Evolutionary conservation across 441 rosid species (phyloP).

Genomic region (Macaranga tanarius): DNA sequence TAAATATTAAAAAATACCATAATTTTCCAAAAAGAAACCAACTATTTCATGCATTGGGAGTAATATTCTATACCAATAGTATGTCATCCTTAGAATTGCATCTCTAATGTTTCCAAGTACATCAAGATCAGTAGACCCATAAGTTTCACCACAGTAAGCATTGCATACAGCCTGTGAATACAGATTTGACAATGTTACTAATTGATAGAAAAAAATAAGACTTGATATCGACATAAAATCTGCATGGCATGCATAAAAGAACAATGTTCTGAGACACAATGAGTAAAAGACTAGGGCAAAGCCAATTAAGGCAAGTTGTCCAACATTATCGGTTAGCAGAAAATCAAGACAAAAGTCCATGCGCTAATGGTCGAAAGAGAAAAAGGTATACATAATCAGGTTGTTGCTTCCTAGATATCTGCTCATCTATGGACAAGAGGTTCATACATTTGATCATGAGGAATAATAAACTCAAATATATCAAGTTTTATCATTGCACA

Average conservation of each 20-base stretch:
- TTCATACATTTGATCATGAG: not conserved
- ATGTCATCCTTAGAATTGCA: conserved; percentile 84
- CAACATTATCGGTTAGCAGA: not conserved
- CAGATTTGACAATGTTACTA: conserved; percentile 19
- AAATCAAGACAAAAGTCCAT: not conserved
- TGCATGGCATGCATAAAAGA: not conserved
- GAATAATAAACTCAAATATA: not conserved
- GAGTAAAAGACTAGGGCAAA: not conserved
- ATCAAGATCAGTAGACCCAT: conserved; percentile 61
- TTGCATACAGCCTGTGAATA: conserved; percentile 73
- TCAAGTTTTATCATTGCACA: not conserved
- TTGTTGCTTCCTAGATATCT: not conserved
- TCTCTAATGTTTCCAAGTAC: conserved; percentile 73
- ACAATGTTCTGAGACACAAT: not conserved
- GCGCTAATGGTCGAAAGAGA: not conserved
- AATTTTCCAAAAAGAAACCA: conserved; percentile 16
- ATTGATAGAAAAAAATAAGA: not conserved
- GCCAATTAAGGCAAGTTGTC: not conserved
- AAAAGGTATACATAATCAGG: not conserved
- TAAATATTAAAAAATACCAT: not conserved
- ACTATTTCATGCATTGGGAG: conserved; percentile 5
- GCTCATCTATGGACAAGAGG: conserved; percentile 5
- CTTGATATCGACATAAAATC: conserved; percentile 8
- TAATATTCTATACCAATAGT: conserved; percentile 74
- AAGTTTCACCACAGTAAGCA: conserved; percentile 77